Evolutionary conservation across 768 basidiomycete genomes (phyloP).

Genomic region (Mycena crocata): DNA sequence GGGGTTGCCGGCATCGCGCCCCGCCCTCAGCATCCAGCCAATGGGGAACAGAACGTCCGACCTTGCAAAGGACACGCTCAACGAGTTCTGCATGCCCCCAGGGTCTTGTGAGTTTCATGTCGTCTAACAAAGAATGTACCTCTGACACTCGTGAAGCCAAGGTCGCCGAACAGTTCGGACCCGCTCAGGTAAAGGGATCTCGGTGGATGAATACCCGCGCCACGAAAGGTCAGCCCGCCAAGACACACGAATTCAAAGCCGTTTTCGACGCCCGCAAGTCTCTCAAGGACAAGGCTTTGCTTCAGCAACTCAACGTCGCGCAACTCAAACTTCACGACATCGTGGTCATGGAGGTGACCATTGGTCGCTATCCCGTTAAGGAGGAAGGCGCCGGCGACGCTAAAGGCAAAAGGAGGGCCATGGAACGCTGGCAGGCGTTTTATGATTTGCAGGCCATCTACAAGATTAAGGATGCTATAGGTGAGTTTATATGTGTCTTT

Average conservation of each 20-base stretch:
- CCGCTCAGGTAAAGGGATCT: background rate
- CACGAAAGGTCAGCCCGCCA: background rate
- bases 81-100: background rate
- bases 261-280: background rate
- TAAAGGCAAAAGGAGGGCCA: background rate
- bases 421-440: constrained; percentile 7
- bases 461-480: background rate
- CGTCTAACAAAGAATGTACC: too few relatives aligned
- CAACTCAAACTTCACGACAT: constrained; percentile 1
- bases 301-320: background rate
- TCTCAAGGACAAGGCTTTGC: background rate
- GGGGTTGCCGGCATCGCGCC: background rate
- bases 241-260: background rate
- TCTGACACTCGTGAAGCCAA: background rate
- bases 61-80: background rate
- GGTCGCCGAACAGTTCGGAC: background rate
- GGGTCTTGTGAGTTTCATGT: background rate
- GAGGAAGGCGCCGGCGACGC: background rate
- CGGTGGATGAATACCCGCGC: background rate
- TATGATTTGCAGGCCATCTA: constrained; percentile 3
- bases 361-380: background rate
- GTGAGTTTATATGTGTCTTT: too few relatives aligned
- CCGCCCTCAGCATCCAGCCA: background rate
- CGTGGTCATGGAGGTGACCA: background rate
- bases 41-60: background rate